A percentile compares a stretch with the other conserved stretches of the same genome.
These are phyloP conservation scores for Falciphora oryzae DNA, from an alignment of 2,329 filamentous ascomycete species.

Conservation along the genomic window DNA sequence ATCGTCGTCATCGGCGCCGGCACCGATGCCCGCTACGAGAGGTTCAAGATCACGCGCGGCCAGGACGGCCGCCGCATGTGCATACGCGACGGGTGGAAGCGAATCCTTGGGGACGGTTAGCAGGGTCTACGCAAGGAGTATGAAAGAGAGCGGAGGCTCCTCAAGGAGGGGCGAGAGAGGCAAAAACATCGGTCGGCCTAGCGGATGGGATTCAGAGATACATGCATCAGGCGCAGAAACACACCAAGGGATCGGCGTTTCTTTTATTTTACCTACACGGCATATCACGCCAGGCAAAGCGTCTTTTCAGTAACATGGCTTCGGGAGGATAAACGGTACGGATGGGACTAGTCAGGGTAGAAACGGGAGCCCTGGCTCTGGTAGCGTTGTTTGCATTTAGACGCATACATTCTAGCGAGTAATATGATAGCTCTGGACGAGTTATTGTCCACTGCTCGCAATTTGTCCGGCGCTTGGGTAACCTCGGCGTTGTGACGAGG, in stretches of 20 bases:
- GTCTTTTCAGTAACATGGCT: neutral
- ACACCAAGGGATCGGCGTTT: neutral
- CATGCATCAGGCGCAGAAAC: neutral
- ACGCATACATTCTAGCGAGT: neutral
- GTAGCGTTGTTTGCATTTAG: neutral
- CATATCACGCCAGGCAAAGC: neutral
- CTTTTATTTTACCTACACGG: neutral
- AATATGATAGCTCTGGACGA: neutral
- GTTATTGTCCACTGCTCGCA: neutral
- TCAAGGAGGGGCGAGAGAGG: no score
- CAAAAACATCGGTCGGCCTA: no score
- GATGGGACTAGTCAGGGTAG: neutral
- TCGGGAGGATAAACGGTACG: neutral
- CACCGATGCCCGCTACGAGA: constrained; percentile 79
- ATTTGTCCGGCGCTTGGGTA: no score
- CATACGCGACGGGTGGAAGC: constrained; percentile 33
- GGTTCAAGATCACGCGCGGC: constrained; percentile 65
- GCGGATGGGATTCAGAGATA: neutral
- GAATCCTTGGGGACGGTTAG: neutral
- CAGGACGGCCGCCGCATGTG: constrained; percentile 63
- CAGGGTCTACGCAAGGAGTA: no score
- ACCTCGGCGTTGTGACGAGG: no score
- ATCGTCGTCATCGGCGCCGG: constrained; percentile 76
- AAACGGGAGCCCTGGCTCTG: neutral
- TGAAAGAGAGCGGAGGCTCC: neutral